Base-by-base conservation (phyloP, 768 basidiomycete species). In the Lyophyllum atratum region DNA sequence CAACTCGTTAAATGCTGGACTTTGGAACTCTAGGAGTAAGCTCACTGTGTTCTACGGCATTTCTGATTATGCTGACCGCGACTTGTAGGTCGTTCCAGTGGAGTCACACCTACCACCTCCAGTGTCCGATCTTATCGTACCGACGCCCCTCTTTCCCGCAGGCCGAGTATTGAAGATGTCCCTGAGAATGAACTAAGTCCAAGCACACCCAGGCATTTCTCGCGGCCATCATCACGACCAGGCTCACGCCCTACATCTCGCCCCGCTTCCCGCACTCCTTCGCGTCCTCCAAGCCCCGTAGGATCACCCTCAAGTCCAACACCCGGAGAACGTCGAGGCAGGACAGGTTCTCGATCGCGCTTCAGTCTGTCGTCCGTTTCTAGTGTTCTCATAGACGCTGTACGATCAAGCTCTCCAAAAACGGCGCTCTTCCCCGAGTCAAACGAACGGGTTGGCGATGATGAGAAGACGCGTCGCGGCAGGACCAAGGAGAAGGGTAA, bases 311-410 rank as follows among this genome's bases (percentile, higher is more conserved):
- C 39, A 14, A 17, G 40, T 43, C 25, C 42, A 39, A 24, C 43
- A 25, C n/a, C 51, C 21, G 28, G 28, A 29, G 65, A 64, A 14
- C 55, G 42, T 19, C 65, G 65, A 5, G 55, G 69, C 10, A 68
- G 72, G 49, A 56, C 66, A 69, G 59, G 77, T 66, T 49, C 63
- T 24, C 65, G 65, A 54, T 78, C 82, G 19, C 78, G 81, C 5
- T 86, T 86, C 64, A 83, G 76, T 45, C 69, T 89, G 7, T 74
- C 80, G 12, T 77, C 76, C 7, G 77, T 86, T 26, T 80, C 84
- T 1, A 81, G 75, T 53, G 74, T 72, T 22, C 63, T 85, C 21
- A 70, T 72, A 64, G 81, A 80, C 47, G 83, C 70, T 10, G 76
- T 86, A 31, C 76, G 82, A 26, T 81, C 84, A 4, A 72, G 68